Base-by-base conservation (phyloP, 768 basidiomycete species). In the Tricholoma saponaceum region DNA sequence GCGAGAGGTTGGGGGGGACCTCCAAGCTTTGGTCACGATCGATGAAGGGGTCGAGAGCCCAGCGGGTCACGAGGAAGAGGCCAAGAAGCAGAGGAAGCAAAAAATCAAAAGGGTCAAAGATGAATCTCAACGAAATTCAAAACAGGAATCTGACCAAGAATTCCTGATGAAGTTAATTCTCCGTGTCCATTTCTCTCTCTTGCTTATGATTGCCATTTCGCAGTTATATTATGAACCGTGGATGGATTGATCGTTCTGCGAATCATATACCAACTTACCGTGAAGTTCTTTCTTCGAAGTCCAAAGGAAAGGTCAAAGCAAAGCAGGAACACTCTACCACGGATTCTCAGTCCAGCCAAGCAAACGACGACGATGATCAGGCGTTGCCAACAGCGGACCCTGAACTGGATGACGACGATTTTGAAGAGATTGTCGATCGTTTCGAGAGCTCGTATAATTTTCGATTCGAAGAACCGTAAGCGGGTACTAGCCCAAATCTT, bases 401-500 rank as follows among this genome's bases (percentile, higher is more conserved):
- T 1, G 71, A 71, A 12, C 73, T 76, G 37, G 67, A 87, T 9
- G 87, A 89, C 5, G 84, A 87, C 33, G 82, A 90, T 16, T 97
- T 97, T 64, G 94, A 97, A 54, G 92, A 96, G 44, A 85, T 91
- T 60, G 90, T 86, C 5, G 95, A 97, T 26, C 83, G 84, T 44
- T 99, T 98, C 62, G 97, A 99, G 74, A 85, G 84, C n/a, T 90
- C 90, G 14, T 99, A 98, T 74, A 98, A 98, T 71, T 97, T 97
- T 75, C 86, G 97, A 54, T 99, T 93, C 69, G 96, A 99, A 70
- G 96, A 99, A 72, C 90, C 92, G 84, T 93, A 66, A 65, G 93
- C 85, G 58, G 69, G 66, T 26, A 62, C 63, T 44, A 0, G n/a
- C 6, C 18, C 44, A 43, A 46, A 13, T 33, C 32, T 26, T n/a